Conservation (phyloP, 768 basidiomycete species). For the Mycena amicta region DNA sequence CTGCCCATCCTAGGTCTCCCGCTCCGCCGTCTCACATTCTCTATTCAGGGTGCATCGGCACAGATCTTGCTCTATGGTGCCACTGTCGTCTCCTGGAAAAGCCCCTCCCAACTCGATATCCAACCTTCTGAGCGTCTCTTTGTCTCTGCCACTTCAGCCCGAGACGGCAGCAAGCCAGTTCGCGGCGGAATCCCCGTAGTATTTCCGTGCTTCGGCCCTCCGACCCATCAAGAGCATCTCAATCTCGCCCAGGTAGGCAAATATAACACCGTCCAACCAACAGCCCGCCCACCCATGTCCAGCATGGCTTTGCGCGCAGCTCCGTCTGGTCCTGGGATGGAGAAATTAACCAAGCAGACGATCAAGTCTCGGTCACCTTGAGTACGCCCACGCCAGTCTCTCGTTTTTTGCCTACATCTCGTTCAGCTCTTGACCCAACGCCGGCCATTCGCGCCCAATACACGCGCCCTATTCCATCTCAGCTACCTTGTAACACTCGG, state of each 20-base stretch:
- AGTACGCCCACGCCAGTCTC: slow-evolving; percentile 47
- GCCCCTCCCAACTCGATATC: slow-evolving; percentile 37
- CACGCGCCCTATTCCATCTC: slow-evolving; percentile 67
- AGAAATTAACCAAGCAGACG: slow-evolving; percentile 65
- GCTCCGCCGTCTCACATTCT: neutral
- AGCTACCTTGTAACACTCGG: slow-evolving; percentile 81
- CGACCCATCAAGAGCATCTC: slow-evolving; percentile 70
- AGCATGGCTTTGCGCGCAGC: slow-evolving; percentile 92
- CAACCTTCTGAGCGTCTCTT: slow-evolving; percentile 72
- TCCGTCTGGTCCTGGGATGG: slow-evolving; percentile 70
- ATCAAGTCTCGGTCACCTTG: slow-evolving; percentile 75
- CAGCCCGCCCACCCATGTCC: neutral
- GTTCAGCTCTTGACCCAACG: slow-evolving; percentile 64
- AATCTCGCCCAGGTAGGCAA: slow-evolving; percentile 50
- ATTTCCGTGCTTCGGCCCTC: slow-evolving; percentile 90
- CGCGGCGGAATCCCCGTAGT: slow-evolving; percentile 62
- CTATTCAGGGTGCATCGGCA: slow-evolving; percentile 60
- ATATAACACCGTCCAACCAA: no score
- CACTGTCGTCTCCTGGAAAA: slow-evolving; percentile 86
- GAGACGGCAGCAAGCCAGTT: slow-evolving; percentile 76
- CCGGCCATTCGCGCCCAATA: slow-evolving; percentile 60
- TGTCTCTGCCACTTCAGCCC: slow-evolving; percentile 73
- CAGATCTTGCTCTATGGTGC: slow-evolving; percentile 82
- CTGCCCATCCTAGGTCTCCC: no score
- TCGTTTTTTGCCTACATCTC: slow-evolving; percentile 8